Evolutionary conservation across 1,139 yeast genomes (phyloP), one percentile per base, ranked within the genome.

Genomic region (Diutina mesorugosa): DNA sequence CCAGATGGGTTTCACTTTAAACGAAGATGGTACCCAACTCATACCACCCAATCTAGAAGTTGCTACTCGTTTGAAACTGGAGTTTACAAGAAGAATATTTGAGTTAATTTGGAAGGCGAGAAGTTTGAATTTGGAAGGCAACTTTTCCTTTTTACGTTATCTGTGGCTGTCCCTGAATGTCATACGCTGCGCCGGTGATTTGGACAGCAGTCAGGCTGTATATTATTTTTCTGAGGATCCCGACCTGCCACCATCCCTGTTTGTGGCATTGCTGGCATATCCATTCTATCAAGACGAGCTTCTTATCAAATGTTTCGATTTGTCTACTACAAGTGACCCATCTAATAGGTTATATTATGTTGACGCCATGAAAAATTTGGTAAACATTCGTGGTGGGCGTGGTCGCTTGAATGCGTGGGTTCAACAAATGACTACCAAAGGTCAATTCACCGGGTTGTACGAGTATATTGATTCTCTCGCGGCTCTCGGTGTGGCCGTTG

Each of bases 251-350:
- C 53, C 53, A 2, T n/a, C 45, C 6, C n/a, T n/a, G 21, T 50
- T 16, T 32, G n/a, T 38, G 10, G 53, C 45, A 16, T 18, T 50
- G 6, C 45, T 32, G 45, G 53, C 53, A 16, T 76, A 79, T 46
- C 77, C 71, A 0, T 83, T 60, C 72, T 88, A 85, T 66, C 73
- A 77, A 54, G 95, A 87, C 62, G 82, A 81, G 55, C 69, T 80
- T 52, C 74, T 90, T 12, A 77, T 81, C 45, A 75, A 76, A 54
- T 80, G 90, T 58, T 91, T 83, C 67, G 84, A 84, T 55, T 69
- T 71, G 7, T 80, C 85, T 35, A 68, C 74, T 1, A 63, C 65
- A 0, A 69, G 81, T 8, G 96, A 90, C 65, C 77, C 80, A 0
- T 62, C 58, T 0, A 79, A 83, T 61, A 67, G 71, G 6, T 80